These are phyloP conservation scores for Colletotrichum magnum DNA, from an alignment of 2,329 filamentous ascomycete genomes.

Conservation along the genomic window DNA sequence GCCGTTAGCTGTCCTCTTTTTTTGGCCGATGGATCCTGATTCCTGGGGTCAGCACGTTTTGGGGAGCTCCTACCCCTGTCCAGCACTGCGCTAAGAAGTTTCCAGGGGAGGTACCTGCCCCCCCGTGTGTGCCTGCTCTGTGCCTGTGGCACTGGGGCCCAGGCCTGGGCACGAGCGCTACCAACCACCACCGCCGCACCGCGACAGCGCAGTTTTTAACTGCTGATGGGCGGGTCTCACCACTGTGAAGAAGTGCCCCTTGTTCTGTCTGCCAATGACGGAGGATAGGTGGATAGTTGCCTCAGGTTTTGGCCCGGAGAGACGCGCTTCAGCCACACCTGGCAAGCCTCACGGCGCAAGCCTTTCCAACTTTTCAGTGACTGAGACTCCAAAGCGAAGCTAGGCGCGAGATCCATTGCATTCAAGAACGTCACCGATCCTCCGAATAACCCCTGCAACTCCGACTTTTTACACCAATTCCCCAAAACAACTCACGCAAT, in stretches of 20 bases:
- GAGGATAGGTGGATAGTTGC: conserved; percentile 10
- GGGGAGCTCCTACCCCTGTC: conserved; percentile 40
- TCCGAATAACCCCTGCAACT: not conserved
- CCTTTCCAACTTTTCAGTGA: conserved; percentile 33
- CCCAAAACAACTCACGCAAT: conserved; percentile 34
- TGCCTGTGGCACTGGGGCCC: conserved; percentile 5
- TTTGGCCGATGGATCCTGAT: conserved; percentile 41
- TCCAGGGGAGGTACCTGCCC: conserved; percentile 6
- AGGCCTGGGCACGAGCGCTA: not conserved
- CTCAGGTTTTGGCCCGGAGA: conserved; percentile 11
- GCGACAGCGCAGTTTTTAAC: conserved; percentile 13
- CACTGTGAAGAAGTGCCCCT: not conserved
- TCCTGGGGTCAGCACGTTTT: conserved; percentile 41
- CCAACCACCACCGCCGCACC: not conserved
- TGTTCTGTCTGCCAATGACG: conserved; percentile 16
- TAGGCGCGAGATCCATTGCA: conserved; percentile 22
- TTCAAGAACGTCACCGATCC: conserved; percentile 10
- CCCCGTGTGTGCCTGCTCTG: no score
- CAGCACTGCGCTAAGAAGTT: conserved; percentile 25
- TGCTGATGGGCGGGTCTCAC: conserved; percentile 6
- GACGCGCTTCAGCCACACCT: conserved; percentile 21
- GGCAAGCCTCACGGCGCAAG: conserved; percentile 23
- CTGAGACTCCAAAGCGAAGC: conserved; percentile 15
- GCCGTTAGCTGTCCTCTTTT: conserved; percentile 48
- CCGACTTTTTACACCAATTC: not conserved